These are phyloP conservation scores for Fistulifera solaris DNA, from an alignment of 108 stramenopile genomes.

Conservation along the genomic window DNA sequence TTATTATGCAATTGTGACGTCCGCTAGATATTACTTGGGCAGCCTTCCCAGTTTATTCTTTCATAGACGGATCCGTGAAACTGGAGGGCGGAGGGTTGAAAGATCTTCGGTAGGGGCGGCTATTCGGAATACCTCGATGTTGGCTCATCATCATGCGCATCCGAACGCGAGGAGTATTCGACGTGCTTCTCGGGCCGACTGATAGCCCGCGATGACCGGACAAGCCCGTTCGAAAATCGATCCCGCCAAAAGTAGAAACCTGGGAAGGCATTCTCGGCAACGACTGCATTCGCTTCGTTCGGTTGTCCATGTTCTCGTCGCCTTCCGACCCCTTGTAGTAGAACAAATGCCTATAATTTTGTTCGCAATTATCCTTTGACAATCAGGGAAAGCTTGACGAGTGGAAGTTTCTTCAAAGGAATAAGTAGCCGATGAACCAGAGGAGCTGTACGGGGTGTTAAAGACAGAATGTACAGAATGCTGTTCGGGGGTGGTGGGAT, in stretches of 20 bases:
- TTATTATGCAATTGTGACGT: too few relatives aligned
- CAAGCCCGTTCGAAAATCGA: slow-evolving; percentile 30
- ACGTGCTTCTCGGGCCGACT: not conserved
- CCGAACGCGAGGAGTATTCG: not conserved
- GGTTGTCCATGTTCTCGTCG: not conserved
- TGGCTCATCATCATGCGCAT: slow-evolving; percentile 3
- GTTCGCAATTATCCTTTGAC: not conserved
- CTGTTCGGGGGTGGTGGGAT: slow-evolving; percentile 2
- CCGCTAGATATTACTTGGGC: too few relatives aligned
- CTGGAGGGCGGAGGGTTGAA: too few relatives aligned
- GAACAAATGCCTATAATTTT: not conserved
- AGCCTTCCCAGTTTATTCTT: too few relatives aligned
- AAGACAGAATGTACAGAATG: not conserved
- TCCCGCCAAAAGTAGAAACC: not conserved
- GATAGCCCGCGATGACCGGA: slow-evolving; percentile 23
- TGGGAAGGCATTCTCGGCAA: not conserved
- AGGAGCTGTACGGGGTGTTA: not conserved
- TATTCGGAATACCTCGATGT: slow-evolving; percentile 5
- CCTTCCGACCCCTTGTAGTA: not conserved
- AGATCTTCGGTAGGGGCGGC: too few relatives aligned
- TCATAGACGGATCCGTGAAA: too few relatives aligned
- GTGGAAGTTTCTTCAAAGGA: too few relatives aligned
- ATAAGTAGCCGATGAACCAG: not conserved
- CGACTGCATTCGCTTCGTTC: not conserved
- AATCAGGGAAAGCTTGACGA: not conserved